phyloP scores from a whole-genome alignment of 2,329 filamentous ascomycete genomes.

The Colletotrichum tropicicola region DNA sequence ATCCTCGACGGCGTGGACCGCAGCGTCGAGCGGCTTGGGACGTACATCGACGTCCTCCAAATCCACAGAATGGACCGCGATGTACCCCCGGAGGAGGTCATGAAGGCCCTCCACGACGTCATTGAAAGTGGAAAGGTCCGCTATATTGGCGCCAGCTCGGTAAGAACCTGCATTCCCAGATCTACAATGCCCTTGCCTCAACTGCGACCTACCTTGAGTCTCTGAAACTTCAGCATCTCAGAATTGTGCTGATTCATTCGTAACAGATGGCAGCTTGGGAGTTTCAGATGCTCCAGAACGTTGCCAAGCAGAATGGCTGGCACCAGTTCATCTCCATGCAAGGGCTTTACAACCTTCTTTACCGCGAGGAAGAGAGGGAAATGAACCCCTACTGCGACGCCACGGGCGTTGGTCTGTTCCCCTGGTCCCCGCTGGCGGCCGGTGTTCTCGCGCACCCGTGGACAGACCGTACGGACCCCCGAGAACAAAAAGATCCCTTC shows the following conservation, averaged over 20 bases:
- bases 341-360: slow-evolving; percentile 61
- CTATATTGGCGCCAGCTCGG: slow-evolving; percentile 29
- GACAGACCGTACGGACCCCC: no score
- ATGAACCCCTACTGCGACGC: no score
- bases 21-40: slow-evolving; percentile 55
- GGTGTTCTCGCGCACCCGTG: no score
- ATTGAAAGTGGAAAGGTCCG: slow-evolving; percentile 63
- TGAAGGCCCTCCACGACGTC: slow-evolving; percentile 67
- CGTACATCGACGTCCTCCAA: slow-evolving; percentile 63
- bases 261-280: slow-evolving; percentile 26
- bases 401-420: no score
- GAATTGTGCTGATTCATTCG: no score
- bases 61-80: slow-evolving; percentile 67
- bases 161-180: background rate
- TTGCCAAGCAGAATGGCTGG: slow-evolving; percentile 61
- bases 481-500: slow-evolving; percentile 13
- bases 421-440: no score
- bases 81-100: slow-evolving; percentile 65
- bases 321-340: slow-evolving; percentile 68
- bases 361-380: slow-evolving; percentile 64
- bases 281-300: slow-evolving; percentile 52
- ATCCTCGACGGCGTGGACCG: slow-evolving; percentile 48
- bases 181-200: no score
- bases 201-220: no score
- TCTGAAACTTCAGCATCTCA: no score